These are phyloP conservation scores for Russula brevipes DNA, from an alignment of 768 basidiomycete species.

Conservation along the genomic window DNA sequence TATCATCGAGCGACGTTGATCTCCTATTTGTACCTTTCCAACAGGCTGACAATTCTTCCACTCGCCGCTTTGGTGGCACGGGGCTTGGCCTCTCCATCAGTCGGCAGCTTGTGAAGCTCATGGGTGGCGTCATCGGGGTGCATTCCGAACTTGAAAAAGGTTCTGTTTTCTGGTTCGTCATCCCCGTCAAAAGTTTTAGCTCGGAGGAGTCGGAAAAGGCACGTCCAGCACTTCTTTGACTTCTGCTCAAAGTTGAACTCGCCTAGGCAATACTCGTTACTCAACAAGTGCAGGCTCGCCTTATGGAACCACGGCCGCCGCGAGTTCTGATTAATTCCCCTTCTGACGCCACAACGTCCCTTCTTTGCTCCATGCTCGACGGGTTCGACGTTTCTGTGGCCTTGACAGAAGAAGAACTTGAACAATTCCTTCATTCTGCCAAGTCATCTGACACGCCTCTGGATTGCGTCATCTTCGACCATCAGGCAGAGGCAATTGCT, in stretches of 20 bases:
- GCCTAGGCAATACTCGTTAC: constrained; percentile 45
- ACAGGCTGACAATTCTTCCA: constrained; percentile 75
- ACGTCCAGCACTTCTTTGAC: constrained; percentile 2
- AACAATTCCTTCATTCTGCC: constrained; percentile 37
- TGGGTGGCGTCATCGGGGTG: constrained; percentile 70
- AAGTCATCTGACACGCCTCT: constrained; percentile 35
- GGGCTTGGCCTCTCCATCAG: constrained; percentile 72
- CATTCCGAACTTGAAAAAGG: constrained; percentile 59
- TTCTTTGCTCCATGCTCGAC: constrained; percentile 52
- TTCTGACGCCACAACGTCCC: constrained; percentile 51
- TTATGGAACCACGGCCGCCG: constrained; percentile 45
- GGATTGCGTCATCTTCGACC: constrained; percentile 65
- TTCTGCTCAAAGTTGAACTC: background rate
- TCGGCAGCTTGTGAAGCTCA: constrained; percentile 67
- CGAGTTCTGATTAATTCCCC: constrained; percentile 53
- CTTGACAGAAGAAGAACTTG: constrained; percentile 43
- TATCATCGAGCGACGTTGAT: constrained; percentile 60
- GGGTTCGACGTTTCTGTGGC: constrained; percentile 48
- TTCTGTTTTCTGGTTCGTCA: constrained; percentile 68
- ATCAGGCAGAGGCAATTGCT: constrained; percentile 54
- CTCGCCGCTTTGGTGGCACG: constrained; percentile 72
- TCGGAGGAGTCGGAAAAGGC: constrained; percentile 57
- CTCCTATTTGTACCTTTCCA: constrained; percentile 70
- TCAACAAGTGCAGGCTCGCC: constrained; percentile 40
- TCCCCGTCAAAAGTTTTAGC: constrained; percentile 56